Evolutionary conservation across 2,329 filamentous ascomycete genomes (phyloP), one percentile per base, ranked within the genome.

Genomic region (Cladosporium sphaerospermum): DNA sequence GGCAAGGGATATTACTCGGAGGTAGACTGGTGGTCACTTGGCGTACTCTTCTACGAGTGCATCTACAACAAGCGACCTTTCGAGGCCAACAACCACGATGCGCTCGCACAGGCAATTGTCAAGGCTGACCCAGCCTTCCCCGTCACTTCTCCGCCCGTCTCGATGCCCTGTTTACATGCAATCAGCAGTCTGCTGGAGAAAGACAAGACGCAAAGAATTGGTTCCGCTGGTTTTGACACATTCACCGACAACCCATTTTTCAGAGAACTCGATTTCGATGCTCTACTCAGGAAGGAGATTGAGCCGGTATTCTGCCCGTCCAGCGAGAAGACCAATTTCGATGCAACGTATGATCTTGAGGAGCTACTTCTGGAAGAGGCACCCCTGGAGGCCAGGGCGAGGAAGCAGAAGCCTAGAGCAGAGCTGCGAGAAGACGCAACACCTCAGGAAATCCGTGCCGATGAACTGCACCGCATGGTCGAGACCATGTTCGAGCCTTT

Each of bases 1-100:
- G 92, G 92, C 45, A 85, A 84, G 57, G 93, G 93, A 37, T 99
- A 99, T 67, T 85, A 88, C 56, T 83, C 84, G 44, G 88, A 93
- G 62, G 91, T 93, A 40, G 93, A 99, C 69, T 99, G 93, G 93
- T 99, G 93, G 93, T 97, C 93, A 5, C 73, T 99, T 18, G 93
- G 93, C 45, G 93, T 99, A 43, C 80, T 95, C n/a, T 97, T 97
- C 70, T 99, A 96, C 71, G 93, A 99, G 71, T 97, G 93, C 78
- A 96, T 99, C 60, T 99, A 97, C 75, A 96, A 95, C 75, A 97
- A 95, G 89, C 83, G 93, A 63, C 93, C 93, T 18, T 99, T 97
- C 60, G 90, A 96, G 66, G 92, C 89, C 50, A 89, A 85, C 62
- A 91, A 84, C 45, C 90, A 96, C 67, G 84, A 89, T 52, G 82